Evolutionary conservation across 1,284 basidiomycete genomes (phyloP).

Genomic region (Pseudozyma flocculosa): DNA sequence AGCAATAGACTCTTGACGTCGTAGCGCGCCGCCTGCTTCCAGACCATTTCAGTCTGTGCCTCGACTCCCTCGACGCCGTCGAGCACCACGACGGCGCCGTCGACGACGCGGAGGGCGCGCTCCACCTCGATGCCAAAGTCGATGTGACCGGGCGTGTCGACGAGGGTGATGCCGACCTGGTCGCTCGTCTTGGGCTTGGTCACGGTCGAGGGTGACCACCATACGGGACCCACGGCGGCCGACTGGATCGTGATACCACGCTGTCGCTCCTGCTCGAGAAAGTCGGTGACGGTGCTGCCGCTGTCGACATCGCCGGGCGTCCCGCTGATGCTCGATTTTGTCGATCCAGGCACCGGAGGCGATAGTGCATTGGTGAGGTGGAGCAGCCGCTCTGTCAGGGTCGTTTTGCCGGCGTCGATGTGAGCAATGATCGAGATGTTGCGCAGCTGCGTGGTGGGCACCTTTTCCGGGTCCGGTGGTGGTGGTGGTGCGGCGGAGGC

Average conservation of each 20-base stretch:
- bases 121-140: conserved; percentile 95
- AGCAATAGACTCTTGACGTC: conserved; percentile 73
- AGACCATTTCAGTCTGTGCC: conserved; percentile 83
- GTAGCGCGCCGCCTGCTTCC: conserved; percentile 82
- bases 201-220: conserved; percentile 63
- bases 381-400: conserved; percentile 82
- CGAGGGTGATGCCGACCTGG: conserved; percentile 71
- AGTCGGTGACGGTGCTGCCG: conserved; percentile 86
- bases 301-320: conserved; percentile 77
- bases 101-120: conserved; percentile 82
- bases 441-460: conserved; percentile 25
- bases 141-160: conserved; percentile 87
- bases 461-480: conserved; percentile 18
- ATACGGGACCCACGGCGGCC: conserved; percentile 79
- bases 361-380: conserved; percentile 71
- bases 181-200: conserved; percentile 59
- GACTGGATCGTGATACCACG: conserved; percentile 88
- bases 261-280: conserved; percentile 82
- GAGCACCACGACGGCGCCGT: conserved; percentile 81
- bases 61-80: conserved; percentile 90
- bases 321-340: neutral
- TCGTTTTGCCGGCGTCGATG: conserved; percentile 82
- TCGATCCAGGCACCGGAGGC: conserved; percentile 18
- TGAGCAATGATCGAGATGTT: conserved; percentile 44
- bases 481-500: conserved; percentile 8